Percentiles rank a stretch among this genome's conserved stretches.
Evolutionary conservation across 176 grass and related monocot genomes (phyloP).

Genomic region (Hsuehochloa calcarea): DNA sequence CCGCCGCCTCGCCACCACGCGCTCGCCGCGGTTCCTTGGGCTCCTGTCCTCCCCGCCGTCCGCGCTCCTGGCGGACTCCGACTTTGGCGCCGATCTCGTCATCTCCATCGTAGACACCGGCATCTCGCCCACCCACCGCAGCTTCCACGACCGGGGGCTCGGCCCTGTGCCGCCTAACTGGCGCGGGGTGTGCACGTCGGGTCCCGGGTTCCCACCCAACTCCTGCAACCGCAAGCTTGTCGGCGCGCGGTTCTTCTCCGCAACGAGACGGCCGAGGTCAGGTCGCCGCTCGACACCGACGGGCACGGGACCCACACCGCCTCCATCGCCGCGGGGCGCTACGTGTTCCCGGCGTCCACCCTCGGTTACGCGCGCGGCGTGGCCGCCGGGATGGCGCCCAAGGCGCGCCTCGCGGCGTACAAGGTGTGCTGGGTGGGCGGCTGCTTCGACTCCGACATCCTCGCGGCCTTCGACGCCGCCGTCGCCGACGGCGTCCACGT

Average conservation of each 20-base stretch:
- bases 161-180: conserved; percentile 53
- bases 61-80: conserved; percentile 76
- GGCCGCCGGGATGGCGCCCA: conserved; percentile 92
- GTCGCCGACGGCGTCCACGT: conserved; percentile 80
- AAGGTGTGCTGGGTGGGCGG: conserved; percentile 87
- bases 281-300: conserved; percentile 78
- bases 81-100: conserved; percentile 83
- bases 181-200: conserved; percentile 63
- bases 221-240: conserved; percentile 91
- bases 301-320: conserved; percentile 89
- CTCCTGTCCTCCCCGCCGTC: conserved; percentile 76
- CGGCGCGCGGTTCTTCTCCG: conserved; percentile 75
- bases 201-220: conserved; percentile 50
- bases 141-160: conserved; percentile 68
- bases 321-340: conserved; percentile 81
- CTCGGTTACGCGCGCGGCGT: conserved; percentile 88
- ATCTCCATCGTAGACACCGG: conserved; percentile 82
- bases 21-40: conserved; percentile 67
- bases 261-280: conserved; percentile 77
- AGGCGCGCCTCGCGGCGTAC: conserved; percentile 82
- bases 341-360: conserved; percentile 92
- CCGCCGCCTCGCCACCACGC: conserved; percentile 61
- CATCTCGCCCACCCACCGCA: conserved; percentile 68
- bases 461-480: conserved; percentile 86
- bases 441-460: conserved; percentile 97